Percentiles rank a stretch among this genome's conserved stretches.
These are phyloP conservation scores for Pestalotiopsis sp. DNA, from an alignment of 2,329 filamentous ascomycete species.

Conservation along the genomic window DNA sequence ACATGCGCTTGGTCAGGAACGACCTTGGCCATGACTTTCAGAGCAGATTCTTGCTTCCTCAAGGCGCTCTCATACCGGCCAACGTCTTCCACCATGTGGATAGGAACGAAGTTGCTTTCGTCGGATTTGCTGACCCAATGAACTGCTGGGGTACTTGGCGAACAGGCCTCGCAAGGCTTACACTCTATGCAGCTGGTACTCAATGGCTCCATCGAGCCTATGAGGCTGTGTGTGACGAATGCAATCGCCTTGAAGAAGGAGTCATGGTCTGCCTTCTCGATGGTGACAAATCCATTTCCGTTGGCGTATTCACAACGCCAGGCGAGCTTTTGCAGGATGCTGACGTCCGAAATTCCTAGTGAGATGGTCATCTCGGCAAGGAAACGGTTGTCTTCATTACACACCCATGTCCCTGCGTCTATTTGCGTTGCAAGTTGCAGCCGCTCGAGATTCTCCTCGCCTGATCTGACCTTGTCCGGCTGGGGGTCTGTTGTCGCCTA, in stretches of 20 bases:
- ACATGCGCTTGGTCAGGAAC: not conserved
- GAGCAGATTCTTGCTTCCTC: conserved; percentile 1
- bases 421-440: not conserved
- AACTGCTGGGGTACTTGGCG: not conserved
- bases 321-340: not conserved
- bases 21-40: conserved; percentile 4
- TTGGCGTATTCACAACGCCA: not conserved
- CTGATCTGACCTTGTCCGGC: not conserved
- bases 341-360: not conserved
- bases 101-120: not conserved
- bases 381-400: not conserved
- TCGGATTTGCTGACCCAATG: conserved; percentile 1
- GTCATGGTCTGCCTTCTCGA: not conserved
- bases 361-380: not conserved
- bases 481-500: not conserved
- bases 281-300: not conserved
- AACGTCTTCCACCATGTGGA: not conserved
- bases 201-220: not conserved
- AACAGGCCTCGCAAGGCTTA: not conserved
- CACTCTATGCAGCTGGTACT: not conserved
- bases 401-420: not conserved
- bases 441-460: not conserved
- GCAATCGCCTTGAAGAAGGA: not conserved
- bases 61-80: not conserved
- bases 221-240: not conserved